Evolutionary conservation across 257 asterid genomes (phyloP).

Genomic region (Echites panduratus): DNA sequence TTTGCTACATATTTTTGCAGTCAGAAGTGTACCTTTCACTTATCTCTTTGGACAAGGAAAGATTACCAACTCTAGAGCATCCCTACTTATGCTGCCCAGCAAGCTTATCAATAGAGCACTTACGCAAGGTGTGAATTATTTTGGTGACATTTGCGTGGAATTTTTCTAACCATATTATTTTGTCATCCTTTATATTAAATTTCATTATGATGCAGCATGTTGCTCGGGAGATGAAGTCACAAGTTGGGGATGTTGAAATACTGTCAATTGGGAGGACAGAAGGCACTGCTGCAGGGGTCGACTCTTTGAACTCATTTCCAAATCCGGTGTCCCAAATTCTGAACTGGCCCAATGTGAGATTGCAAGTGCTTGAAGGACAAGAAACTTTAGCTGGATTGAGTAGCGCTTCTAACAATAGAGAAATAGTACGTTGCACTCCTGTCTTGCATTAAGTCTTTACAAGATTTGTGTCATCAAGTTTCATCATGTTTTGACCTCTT

Average conservation of each 20-base stretch:
- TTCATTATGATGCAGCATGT: conserved; percentile 14
- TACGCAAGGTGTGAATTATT: conserved; percentile 25
- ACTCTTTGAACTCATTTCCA: conserved; percentile 8
- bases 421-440: conserved; percentile 19
- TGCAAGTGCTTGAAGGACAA: conserved; percentile 20
- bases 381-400: conserved; percentile 18
- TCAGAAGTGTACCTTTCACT: conserved; percentile 21
- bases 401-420: conserved; percentile 4
- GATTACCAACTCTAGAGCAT: conserved; percentile 22
- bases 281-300: not conserved
- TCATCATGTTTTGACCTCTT: not conserved
- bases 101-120: conserved; percentile 22
- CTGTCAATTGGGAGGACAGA: conserved; percentile 15
- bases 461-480: not conserved
- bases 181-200: not conserved
- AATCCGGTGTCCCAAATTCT: conserved; percentile 2
- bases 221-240: conserved; percentile 25
- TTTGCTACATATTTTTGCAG: conserved; percentile 21
- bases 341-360: conserved; percentile 7
- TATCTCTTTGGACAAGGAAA: conserved; percentile 27
- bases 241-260: conserved; percentile 21
- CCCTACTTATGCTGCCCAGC: conserved; percentile 25
- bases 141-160: not conserved
- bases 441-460: not conserved
- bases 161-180: not conserved